phyloP scores from a whole-genome alignment of 352 stramenopile genomes.

The Phytophthora pistaciae region DNA sequence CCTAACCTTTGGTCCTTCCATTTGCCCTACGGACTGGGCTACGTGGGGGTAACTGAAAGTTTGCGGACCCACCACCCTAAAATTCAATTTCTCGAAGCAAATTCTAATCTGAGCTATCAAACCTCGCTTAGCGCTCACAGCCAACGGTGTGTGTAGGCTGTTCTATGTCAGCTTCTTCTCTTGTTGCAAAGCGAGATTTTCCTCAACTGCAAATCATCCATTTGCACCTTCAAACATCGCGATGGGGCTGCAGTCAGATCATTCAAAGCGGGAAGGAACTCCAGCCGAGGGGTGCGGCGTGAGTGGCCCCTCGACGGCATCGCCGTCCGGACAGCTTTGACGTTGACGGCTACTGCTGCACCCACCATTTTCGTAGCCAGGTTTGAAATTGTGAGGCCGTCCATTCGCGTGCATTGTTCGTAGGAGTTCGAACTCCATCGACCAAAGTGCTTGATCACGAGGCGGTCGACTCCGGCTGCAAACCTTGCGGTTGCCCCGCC shows the following conservation, averaged over 20 bases:
- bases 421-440: constrained; percentile 24
- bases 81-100: too few species aligned
- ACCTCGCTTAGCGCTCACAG: too few species aligned
- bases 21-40: too few species aligned
- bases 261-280: constrained; percentile 8
- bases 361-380: constrained; percentile 12
- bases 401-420: constrained; percentile 18
- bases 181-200: too few species aligned
- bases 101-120: too few species aligned
- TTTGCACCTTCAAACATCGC: constrained; percentile 11
- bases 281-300: constrained; percentile 3
- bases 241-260: constrained; percentile 2
- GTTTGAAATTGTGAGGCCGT: background rate
- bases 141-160: too few species aligned
- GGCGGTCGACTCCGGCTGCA: constrained; percentile 11
- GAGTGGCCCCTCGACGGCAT: background rate
- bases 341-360: background rate
- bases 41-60: too few species aligned
- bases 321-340: background rate
- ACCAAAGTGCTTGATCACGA: constrained; percentile 30
- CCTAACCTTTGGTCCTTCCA: too few species aligned
- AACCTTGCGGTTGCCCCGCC: constrained; percentile 27
- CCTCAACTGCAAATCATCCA: too few species aligned
- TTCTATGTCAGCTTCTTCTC: too few species aligned
- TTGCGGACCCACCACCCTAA: too few species aligned